Evolutionary conservation across 2,329 filamentous ascomycete genomes (phyloP).

Genomic region (Didymella segeticola): DNA sequence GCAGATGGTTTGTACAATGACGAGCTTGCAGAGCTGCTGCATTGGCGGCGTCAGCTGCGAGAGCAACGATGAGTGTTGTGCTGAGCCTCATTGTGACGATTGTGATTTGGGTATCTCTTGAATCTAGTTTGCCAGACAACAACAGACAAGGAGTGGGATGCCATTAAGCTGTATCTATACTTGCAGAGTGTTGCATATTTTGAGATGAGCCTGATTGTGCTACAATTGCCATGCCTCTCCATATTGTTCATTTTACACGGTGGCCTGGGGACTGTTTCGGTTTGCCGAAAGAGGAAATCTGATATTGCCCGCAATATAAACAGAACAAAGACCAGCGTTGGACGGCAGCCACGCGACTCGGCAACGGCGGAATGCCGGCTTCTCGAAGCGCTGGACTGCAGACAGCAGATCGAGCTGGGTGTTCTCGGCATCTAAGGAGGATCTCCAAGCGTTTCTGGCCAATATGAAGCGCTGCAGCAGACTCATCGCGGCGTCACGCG

Average conservation of each 20-base stretch:
- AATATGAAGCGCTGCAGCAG: background rate
- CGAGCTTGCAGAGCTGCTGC: conserved; percentile 35
- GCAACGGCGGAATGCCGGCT: conserved; percentile 22
- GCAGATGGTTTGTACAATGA: conserved; percentile 21
- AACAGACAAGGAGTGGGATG: background rate
- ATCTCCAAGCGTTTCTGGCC: background rate
- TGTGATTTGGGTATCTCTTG: background rate
- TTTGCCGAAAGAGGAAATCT: conserved; percentile 26
- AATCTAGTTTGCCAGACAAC: background rate
- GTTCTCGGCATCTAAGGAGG: background rate
- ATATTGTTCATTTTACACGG: conserved; percentile 33
- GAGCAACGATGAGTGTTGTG: conserved; percentile 25
- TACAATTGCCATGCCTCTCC: conserved; percentile 5
- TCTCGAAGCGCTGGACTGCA: conserved; percentile 7
- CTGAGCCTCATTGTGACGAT: conserved; percentile 35
- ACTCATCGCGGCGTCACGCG: background rate
- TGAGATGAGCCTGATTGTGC: conserved; percentile 11
- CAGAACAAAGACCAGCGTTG: conserved; percentile 18
- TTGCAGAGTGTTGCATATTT: conserved; percentile 11
- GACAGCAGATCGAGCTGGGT: background rate
- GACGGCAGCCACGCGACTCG: conserved; percentile 28
- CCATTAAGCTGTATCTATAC: conserved; percentile 12
- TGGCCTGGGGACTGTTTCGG: conserved; percentile 26
- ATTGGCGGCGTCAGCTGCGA: conserved; percentile 27
- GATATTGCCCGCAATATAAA: conserved; percentile 30